A percentile compares a stretch with the other conserved stretches of the same genome.
Conservation (phyloP, 148 eudicot species). For the Amaranthus cruentus region DNA sequence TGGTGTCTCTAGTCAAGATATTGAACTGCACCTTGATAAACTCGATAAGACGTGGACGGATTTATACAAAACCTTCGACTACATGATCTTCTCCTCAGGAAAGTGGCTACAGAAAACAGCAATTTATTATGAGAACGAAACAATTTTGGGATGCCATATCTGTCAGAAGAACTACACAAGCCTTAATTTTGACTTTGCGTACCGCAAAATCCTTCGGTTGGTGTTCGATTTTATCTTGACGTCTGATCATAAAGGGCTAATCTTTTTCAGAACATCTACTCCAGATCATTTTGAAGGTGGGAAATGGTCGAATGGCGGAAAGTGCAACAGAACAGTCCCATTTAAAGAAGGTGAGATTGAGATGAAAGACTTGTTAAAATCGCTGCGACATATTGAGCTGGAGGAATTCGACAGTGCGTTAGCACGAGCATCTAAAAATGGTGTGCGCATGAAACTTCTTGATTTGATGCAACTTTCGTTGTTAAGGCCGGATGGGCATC, state of each 20-base stretch:
- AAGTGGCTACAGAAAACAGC: conserved; percentile 57
- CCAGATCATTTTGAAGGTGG: conserved; percentile 92
- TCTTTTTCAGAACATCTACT: conserved; percentile 53
- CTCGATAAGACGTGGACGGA: conserved; percentile 46
- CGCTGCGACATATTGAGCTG: conserved; percentile 53
- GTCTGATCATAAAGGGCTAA: conserved; percentile 44
- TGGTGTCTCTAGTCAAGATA: conserved; percentile 49
- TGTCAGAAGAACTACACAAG: conserved; percentile 39
- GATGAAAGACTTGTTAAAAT: conserved; percentile 34
- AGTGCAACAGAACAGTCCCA: conserved; percentile 52
- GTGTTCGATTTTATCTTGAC: conserved; percentile 40
- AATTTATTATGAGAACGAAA: conserved; percentile 42
- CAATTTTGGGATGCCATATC: conserved; percentile 45
- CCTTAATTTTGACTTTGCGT: conserved; percentile 43
- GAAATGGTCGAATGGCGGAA: conserved; percentile 64
- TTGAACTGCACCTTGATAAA: conserved; percentile 55
- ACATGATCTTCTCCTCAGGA: conserved; percentile 56
- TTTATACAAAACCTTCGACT: conserved; percentile 36
- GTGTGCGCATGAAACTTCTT: conserved; percentile 51
- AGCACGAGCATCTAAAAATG: conserved; percentile 40
- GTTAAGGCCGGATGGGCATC: conserved; percentile 83
- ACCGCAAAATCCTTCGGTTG: conserved; percentile 39
- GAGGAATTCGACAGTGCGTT: conserved; percentile 53
- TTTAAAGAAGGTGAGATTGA: conserved; percentile 50
- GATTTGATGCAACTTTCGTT: conserved; percentile 62